These are phyloP conservation scores for Rubus parviflorus DNA, from an alignment of 306 rosid species.

Conservation along the genomic window DNA sequence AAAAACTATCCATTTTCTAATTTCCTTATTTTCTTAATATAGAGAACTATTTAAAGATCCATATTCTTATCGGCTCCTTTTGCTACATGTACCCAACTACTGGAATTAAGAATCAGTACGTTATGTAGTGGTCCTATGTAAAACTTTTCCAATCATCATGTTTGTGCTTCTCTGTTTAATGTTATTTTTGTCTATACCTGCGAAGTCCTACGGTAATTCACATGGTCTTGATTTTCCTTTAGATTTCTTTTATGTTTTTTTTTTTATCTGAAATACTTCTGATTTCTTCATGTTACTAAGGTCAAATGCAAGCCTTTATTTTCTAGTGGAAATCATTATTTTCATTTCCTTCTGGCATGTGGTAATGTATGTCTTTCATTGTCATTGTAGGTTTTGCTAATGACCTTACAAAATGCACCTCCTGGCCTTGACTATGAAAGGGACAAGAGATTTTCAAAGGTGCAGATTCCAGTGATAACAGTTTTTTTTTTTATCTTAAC, in stretches of 20 bases:
- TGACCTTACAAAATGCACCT: constrained; percentile 97
- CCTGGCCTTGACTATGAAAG: constrained; percentile 98
- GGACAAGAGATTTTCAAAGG: constrained; percentile 90
- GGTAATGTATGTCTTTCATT: constrained; percentile 16
- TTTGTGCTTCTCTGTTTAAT: neutral
- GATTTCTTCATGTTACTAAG: neutral
- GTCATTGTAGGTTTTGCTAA: constrained; percentile 75
- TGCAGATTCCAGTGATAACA: constrained; percentile 1
- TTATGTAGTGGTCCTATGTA: neutral
- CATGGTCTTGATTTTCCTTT: neutral
- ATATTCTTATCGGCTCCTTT: neutral
- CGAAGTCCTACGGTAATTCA: constrained; percentile 5
- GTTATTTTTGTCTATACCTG: neutral
- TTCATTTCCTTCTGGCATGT: neutral
- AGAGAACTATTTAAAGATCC: neutral
- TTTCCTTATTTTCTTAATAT: neutral
- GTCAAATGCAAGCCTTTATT: neutral
- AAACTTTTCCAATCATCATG: neutral
- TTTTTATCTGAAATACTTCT: too few relatives aligned
- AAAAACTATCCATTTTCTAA: neutral
- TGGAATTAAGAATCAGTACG: neutral
- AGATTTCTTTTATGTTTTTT: too few relatives aligned
- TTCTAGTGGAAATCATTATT: neutral
- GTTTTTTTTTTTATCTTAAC: neutral
- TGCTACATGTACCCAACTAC: neutral